Base-by-base conservation (phyloP, 2,329 filamentous ascomycete species). In the Fusarium napiforme region DNA sequence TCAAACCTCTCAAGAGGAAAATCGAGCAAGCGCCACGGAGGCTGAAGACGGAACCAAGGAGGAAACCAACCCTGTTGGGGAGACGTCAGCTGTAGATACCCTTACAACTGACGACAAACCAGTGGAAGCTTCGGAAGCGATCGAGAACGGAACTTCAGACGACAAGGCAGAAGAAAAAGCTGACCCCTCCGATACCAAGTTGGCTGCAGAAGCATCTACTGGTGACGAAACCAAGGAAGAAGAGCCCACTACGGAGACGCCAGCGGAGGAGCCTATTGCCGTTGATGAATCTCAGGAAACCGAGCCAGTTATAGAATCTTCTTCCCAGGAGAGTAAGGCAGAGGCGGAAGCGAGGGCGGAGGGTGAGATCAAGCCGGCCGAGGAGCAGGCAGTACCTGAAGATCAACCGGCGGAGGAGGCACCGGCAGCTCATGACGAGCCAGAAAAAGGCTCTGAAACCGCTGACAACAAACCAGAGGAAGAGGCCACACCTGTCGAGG, bases 381-480 rank as follows among this genome's bases (percentile, higher is more conserved):
- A 63, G 15, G 47, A 74, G 21, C 55, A 42, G 34, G 36, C 67
- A 40, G 12, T 34, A 26, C 16, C 50, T 37, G 50, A 64, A 43
- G 59, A 53, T 53, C 57, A 58, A 59, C n/a, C 28, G 19, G 47
- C 23, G 7, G 66, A 57, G 42, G 67, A 65, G 56, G 60, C 45
- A 50, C 39, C 42, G 19, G 49, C 53, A 55, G 40, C 52, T 53
- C 55, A 52, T 42, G 64, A 71, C 15, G 60, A 75, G 42, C 57
- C 64, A 40, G 57, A 75, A 28, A 55, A 69, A 56, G 58, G 50
- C 39, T 42, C 67, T n/a, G 46, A 64, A 60, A 47, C 52, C 37
- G 62, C 72, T 73, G 72, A 74, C 67, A 50, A 40, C 47, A 58
- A 57, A 61, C 52, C 46, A 61, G 63, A 47, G 57, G 57, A 72